phyloP scores from a whole-genome alignment of 129 eudicot genomes.

The Apium graveolens region DNA sequence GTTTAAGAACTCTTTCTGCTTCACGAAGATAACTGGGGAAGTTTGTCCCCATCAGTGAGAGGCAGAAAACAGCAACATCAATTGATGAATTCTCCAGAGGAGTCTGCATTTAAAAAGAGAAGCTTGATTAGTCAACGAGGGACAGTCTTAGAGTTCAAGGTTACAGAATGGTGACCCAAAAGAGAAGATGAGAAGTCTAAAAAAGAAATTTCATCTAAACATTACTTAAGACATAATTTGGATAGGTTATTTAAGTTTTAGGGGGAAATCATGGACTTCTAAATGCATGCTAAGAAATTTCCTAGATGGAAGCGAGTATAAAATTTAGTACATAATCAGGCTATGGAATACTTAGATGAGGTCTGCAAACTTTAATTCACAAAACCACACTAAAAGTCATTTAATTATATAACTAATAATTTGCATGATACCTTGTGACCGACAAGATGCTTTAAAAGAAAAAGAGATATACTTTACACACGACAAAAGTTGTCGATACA shows the following conservation, averaged over 20 bases:
- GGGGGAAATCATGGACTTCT: neutral
- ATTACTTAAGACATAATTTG: neutral
- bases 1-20: constrained; percentile 87
- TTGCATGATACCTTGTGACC: neutral
- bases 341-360: neutral
- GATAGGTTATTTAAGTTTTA: neutral
- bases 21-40: constrained; percentile 69
- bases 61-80: constrained; percentile 87
- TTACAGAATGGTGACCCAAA: neutral
- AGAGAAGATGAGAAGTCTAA: neutral
- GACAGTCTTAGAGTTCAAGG: neutral
- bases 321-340: neutral
- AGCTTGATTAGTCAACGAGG: neutral
- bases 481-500: neutral
- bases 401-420: neutral
- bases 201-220: neutral
- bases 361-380: neutral
- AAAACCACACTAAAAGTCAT: neutral
- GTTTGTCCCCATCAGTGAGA: constrained; percentile 91
- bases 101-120: constrained; percentile 47
- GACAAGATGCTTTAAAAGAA: neutral
- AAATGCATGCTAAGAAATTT: neutral
- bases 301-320: neutral
- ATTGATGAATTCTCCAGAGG: constrained; percentile 65
- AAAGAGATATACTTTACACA: neutral